Conservation (phyloP, 768 basidiomycete species). For the Phanerochaete sordida region DNA sequence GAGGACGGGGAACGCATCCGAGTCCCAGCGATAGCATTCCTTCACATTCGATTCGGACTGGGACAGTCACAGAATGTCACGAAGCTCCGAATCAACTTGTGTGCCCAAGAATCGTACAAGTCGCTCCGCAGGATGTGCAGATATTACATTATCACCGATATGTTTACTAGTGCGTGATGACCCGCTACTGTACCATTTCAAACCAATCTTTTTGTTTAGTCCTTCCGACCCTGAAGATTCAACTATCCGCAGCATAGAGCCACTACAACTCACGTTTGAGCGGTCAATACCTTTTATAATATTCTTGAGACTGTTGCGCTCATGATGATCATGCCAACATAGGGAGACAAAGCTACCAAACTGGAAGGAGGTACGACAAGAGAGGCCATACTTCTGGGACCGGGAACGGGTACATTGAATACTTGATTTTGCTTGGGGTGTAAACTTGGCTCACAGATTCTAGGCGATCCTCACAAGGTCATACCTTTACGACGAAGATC, state of each 20-base stretch:
- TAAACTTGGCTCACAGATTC: no score
- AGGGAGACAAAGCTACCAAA: neutral
- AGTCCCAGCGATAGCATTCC: no score
- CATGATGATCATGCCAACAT: no score
- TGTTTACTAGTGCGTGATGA: no score
- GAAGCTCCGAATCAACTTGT: no score
- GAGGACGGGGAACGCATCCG: no score
- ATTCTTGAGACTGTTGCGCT: neutral
- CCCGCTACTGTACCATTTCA: neutral
- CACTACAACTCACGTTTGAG: neutral
- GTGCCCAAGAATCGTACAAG: no score
- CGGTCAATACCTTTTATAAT: neutral
- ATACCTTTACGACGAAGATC: neutral
- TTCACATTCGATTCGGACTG: no score
- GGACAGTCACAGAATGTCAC: no score
- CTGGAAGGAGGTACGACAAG: neutral
- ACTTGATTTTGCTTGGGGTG: neutral
- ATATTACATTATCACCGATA: no score
- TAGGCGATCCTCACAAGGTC: neutral
- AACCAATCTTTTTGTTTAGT: neutral
- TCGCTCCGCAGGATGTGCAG: no score
- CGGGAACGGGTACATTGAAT: neutral
- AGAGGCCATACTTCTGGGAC: neutral
- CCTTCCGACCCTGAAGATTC: neutral
- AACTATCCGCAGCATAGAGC: neutral